Evolutionary conservation across 805 yeast genomes (phyloP), one percentile per base, ranked within the genome.

Genomic region (Metschnikowia colocasiae): DNA sequence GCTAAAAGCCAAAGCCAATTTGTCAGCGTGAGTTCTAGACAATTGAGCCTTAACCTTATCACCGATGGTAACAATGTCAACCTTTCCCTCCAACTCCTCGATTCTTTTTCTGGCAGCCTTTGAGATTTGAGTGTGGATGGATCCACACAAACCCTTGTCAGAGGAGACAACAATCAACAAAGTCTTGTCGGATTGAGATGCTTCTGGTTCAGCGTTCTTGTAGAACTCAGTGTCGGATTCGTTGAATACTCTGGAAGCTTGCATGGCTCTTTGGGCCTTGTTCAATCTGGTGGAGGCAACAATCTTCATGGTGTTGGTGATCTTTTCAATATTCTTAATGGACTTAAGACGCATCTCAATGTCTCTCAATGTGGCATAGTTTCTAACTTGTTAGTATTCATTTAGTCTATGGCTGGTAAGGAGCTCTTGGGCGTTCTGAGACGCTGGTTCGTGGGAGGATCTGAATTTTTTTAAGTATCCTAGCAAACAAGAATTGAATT

Each of bases 271-370:
- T 75, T 90, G 96, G 53, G 99, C 99, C 75, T 87, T 90, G 68
- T 82, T 79, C 70, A 94, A 82, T 76, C 97, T 86, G 60, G 99
- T 94, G 35, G 98, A 92, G 35, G 99, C 99, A 64, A 94, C 99
- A 74, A 94, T 85, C 80, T 91, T 94, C 98, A 94, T 94, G 73
- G 99, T 94, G 77, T 94, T 94, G 76, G 99, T 94, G 77, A 94
- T 94, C 80, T 94, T 94, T 78, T 94, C 97, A 71, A 94, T 92
- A 81, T 94, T 94, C 80, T 92, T 94, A 71, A 94, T 94, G 57
- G 97, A 89, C 79, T 94, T 94, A 68, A 94, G 83, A 79, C 99
- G 95, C 73, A 81, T 86, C 79, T 94, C 99, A 66, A 94, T 95
- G 75, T 94, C 99, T 78, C 97, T 92, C 69, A 94, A 81, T 60